Percentiles rank a stretch among this genome's conserved stretches.
Conservation (phyloP, 768 basidiomycete genomes). For the Leccinum truebloodii region DNA sequence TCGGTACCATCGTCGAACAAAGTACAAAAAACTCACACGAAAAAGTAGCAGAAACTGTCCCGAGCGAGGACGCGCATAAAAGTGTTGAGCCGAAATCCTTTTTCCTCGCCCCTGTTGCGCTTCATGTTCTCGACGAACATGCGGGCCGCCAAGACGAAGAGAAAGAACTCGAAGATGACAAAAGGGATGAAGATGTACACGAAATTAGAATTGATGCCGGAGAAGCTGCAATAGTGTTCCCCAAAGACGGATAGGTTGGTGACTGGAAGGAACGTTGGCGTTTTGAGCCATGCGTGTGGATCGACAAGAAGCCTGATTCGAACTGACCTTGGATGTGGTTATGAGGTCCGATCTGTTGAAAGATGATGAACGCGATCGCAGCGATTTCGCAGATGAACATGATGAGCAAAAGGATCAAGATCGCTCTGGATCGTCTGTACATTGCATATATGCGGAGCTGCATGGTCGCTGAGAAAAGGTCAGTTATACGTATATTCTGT, state of each 20-base stretch:
- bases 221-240: slow-evolving; percentile 23
- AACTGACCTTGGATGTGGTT: slow-evolving; percentile 25
- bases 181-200: slow-evolving; percentile 33
- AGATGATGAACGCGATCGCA: slow-evolving; percentile 29
- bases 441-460: slow-evolving; percentile 36
- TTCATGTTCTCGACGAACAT: slow-evolving; percentile 16
- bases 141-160: slow-evolving; percentile 25
- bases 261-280: slow-evolving; percentile 4
- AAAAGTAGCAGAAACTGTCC: slow-evolving; percentile 35
- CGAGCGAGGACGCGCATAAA: slow-evolving; percentile 28
- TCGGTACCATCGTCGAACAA: background rate
- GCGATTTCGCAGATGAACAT: slow-evolving; percentile 27
- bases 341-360: slow-evolving; percentile 25
- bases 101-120: slow-evolving; percentile 1
- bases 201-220: slow-evolving; percentile 23
- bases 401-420: slow-evolving; percentile 20
- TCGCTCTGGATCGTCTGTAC: slow-evolving; percentile 28
- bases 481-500: background rate
- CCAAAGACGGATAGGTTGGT: slow-evolving; percentile 1
- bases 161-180: slow-evolving; percentile 29
- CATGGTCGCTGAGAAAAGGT: slow-evolving; percentile 28
- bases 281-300: background rate
- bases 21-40: slow-evolving; percentile 24
- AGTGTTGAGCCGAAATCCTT: slow-evolving; percentile 12
- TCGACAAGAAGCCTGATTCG: background rate